phyloP scores from a whole-genome alignment of 169 alveolate species.

The Besnoitia besnoiti region DNA sequence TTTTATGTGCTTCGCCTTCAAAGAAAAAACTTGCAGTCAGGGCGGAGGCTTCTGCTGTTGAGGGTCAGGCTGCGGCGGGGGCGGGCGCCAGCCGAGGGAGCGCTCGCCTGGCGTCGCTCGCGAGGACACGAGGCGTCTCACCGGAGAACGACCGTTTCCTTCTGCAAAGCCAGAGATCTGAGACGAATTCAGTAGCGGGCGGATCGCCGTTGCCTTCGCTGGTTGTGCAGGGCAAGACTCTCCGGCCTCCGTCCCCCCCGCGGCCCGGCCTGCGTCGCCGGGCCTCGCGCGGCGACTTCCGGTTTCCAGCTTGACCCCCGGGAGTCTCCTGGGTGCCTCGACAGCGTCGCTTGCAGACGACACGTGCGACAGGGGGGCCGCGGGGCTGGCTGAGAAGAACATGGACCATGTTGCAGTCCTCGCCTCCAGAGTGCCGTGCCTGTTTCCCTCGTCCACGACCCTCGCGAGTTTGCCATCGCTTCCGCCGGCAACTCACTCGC shows the following conservation, averaged over 20 bases:
- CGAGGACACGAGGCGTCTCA: too few relatives aligned
- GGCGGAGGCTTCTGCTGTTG: too few relatives aligned
- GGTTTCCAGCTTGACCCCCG: not conserved
- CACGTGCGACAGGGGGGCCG: too few relatives aligned
- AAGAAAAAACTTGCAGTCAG: not conserved
- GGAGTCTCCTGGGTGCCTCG: not conserved
- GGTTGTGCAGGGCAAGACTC: not conserved
- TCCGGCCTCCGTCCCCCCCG: not conserved
- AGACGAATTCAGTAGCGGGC: not conserved
- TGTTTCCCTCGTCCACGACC: not conserved
- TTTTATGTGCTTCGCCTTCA: not conserved
- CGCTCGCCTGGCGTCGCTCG: too few relatives aligned
- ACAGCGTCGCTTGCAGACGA: not conserved
- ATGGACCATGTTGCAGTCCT: not conserved
- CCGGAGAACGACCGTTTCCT: conserved; percentile 10
- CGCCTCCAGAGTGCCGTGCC: not conserved
- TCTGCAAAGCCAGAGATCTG: not conserved
- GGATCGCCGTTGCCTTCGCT: not conserved
- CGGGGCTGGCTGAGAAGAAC: not conserved
- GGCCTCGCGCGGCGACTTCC: conserved; percentile 2
- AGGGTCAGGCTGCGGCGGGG: too few relatives aligned
- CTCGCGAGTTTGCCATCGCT: too few relatives aligned
- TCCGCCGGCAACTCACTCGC: too few relatives aligned
- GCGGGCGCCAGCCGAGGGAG: too few relatives aligned
- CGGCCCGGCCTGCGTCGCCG: not conserved